Evolutionary conservation across 2,329 filamentous ascomycete species (phyloP).

Genomic region (Zasmidium angulare): DNA sequence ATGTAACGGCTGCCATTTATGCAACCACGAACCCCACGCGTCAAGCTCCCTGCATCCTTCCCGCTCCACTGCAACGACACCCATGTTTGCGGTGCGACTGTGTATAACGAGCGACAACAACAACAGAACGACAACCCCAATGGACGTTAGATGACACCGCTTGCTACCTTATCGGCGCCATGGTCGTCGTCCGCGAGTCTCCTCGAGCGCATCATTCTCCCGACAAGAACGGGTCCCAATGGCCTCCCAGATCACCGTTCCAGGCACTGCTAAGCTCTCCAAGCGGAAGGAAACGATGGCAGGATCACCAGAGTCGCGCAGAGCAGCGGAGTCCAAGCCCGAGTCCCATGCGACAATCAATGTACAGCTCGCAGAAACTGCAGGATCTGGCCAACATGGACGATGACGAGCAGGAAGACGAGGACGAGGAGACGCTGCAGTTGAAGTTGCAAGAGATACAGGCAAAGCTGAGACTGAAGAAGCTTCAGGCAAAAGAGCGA

Average conservation of each 20-base stretch:
- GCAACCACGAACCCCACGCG: neutral
- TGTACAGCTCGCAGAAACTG: conserved; percentile 29
- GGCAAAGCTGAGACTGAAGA: conserved; percentile 82
- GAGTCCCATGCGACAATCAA: conserved; percentile 48
- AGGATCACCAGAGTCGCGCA: conserved; percentile 62
- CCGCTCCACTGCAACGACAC: neutral
- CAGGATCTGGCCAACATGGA: conserved; percentile 29
- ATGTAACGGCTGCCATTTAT: neutral
- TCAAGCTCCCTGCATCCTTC: neutral
- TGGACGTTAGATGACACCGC: neutral
- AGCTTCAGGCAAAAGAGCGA: conserved; percentile 49
- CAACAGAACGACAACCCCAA: conserved; percentile 2
- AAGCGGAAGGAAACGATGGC: conserved; percentile 72
- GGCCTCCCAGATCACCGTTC: conserved; percentile 64
- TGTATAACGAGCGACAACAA: conserved; percentile 3
- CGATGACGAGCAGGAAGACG: conserved; percentile 34
- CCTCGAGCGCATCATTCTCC: conserved; percentile 46
- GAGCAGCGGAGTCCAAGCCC: conserved; percentile 50
- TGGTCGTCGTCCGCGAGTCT: conserved; percentile 51
- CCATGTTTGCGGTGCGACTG: neutral
- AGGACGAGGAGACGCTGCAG: conserved; percentile 83
- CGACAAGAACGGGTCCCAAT: conserved; percentile 46
- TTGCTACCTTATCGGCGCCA: conserved; percentile 10
- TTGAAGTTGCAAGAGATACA: conserved; percentile 86
- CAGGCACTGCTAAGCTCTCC: conserved; percentile 69